phyloP scores from a whole-genome alignment of 495 filamentous ascomycete genomes.

The Sordaria brevicollis region DNA sequence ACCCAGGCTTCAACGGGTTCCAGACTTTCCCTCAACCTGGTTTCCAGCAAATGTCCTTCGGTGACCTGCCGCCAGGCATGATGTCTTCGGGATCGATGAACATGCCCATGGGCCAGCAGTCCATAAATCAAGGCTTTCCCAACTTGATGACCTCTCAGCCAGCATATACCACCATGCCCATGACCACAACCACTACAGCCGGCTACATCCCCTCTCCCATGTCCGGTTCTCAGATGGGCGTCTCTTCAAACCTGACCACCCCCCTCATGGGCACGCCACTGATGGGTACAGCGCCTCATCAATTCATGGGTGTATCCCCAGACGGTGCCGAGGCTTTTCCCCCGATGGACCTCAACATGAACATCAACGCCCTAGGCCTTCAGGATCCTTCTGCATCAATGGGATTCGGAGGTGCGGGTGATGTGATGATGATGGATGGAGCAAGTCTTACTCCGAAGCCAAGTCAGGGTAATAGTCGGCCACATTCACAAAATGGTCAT shows the following conservation, averaged over 20 bases:
- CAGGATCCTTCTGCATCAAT: slow-evolving; percentile 17
- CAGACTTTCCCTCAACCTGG: not conserved
- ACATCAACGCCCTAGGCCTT: slow-evolving; percentile 25
- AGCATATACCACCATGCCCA: not conserved
- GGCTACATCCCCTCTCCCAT: slow-evolving; percentile 1
- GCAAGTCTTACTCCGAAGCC: not conserved
- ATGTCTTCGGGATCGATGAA: slow-evolving; percentile 6
- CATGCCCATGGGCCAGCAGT: not conserved
- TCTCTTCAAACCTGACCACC: not conserved
- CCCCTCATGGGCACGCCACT: slow-evolving; percentile 13
- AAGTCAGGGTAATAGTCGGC: not conserved
- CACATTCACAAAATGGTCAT: not conserved
- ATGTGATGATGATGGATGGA: not conserved
- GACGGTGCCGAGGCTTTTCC: slow-evolving; percentile 27
- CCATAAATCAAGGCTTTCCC: not conserved
- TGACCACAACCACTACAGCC: not conserved
- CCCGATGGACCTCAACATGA: slow-evolving; percentile 20
- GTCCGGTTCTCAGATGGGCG: slow-evolving; percentile 1
- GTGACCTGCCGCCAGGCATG: slow-evolving; percentile 8
- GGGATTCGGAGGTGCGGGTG: not conserved
- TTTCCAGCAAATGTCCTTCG: not conserved
- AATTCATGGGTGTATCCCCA: slow-evolving; percentile 10
- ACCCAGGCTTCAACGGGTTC: not conserved
- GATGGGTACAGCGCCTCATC: slow-evolving; percentile 2
- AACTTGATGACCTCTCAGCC: not conserved